Base-by-base conservation (phyloP, 2,329 filamentous ascomycete genomes). In the Clathrospora elynae region DNA sequence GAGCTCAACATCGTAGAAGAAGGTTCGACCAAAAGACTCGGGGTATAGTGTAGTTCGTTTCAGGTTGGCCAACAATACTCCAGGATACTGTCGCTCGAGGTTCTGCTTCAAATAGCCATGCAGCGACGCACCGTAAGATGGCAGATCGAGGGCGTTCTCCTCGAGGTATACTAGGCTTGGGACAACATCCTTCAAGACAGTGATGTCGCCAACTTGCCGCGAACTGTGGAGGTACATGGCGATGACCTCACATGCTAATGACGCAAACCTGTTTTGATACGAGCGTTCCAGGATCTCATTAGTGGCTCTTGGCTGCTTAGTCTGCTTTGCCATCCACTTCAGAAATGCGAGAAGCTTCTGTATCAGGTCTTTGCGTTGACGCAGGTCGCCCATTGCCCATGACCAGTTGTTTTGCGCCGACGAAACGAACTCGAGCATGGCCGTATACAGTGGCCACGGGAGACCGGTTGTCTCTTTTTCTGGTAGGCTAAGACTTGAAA, bases 391-490 rank as follows among this genome's bases (percentile, higher is more conserved):
- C 42, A 95, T 90, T 1, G 90, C 91, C 89, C 92, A 96, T 1
- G 91, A 87, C 92, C 92, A 97, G 64, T 90, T 88, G 67, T 96
- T 93, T 64, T 96, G 91, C 4, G 92, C 88, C 2, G 87, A 84
- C 2, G 88, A 84, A 24, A 96, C 83, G 66, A 97, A 97, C 58
- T 92, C 85, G 11, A 99, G 77, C 57, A 96, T 84, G 1, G 87
- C 83, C 14, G 90, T 74, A 3, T 85, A 82, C 50, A 90, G 82
- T 11, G 56, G 51, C 61, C 61, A 65, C 4, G 61, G 46, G 8
- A 59, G 23, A 4, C 36, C 34, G 14, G 18, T 32, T 10, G 37
- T 43, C 22, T 76, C 74, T n/a, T 80, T 77, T 6, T 86, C 77
- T 14, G 91, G 68, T 2, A 80, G 75, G 16, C 80, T 78, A 47